Evolutionary conservation across 2,329 filamentous ascomycete species (phyloP).

Genomic region (Graphium sp.): DNA sequence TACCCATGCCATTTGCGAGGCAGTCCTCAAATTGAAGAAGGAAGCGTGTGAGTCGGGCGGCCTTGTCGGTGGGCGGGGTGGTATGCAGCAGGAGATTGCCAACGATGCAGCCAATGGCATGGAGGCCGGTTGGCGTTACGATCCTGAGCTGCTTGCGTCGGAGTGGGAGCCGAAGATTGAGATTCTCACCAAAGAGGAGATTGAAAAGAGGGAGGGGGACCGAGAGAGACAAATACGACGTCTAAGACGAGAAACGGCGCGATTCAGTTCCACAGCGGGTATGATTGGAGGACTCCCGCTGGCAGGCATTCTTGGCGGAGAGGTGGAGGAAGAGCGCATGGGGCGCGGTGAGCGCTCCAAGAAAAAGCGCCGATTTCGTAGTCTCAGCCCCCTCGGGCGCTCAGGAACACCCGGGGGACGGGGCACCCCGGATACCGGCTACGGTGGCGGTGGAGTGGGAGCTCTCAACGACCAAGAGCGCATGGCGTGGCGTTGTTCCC

Average conservation of each 20-base stretch:
- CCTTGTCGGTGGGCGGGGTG: constrained; percentile 57
- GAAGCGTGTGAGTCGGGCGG: constrained; percentile 89
- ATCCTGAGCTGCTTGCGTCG: constrained; percentile 73
- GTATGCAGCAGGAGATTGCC: constrained; percentile 48
- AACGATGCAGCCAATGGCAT: constrained; percentile 74
- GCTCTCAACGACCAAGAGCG: constrained; percentile 64
- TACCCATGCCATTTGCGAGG: constrained; percentile 93
- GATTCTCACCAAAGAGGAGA: constrained; percentile 79
- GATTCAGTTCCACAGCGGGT: constrained; percentile 74
- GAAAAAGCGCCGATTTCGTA: constrained; percentile 86
- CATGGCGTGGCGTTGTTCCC: constrained; percentile 68
- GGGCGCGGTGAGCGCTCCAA: constrained; percentile 84
- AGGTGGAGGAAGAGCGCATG: constrained; percentile 64
- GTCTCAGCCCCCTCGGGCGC: constrained; percentile 49
- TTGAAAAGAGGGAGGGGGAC: constrained; percentile 91
- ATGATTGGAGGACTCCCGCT: constrained; percentile 62
- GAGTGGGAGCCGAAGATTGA: constrained; percentile 77
- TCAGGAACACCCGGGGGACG: constrained; percentile 50
- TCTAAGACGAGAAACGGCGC: constrained; percentile 75
- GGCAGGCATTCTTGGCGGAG: constrained; percentile 28
- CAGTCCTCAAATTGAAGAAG: constrained; percentile 82
- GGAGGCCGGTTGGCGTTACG: constrained; percentile 88
- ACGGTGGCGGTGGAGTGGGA: constrained; percentile 49
- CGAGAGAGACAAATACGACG: constrained; percentile 80
- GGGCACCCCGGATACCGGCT: constrained; percentile 66